These are phyloP conservation scores for Camillea tinctor DNA, from an alignment of 2,329 filamentous ascomycete genomes.

Conservation along the genomic window DNA sequence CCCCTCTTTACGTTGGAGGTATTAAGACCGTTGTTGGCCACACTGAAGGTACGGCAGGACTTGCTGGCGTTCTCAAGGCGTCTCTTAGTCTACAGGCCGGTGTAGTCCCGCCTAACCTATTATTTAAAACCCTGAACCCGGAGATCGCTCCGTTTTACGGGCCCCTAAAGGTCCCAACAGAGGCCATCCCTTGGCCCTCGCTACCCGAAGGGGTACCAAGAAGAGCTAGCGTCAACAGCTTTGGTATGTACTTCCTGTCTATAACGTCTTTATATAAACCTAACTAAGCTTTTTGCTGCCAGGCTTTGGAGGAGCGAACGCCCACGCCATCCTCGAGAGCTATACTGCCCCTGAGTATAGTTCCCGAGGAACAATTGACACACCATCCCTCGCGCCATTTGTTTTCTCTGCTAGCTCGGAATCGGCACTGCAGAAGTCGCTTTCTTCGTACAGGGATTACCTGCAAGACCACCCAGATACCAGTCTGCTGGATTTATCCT, in stretches of 20 bases:
- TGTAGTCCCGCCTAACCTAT: slow-evolving; percentile 11
- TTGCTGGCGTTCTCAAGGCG: slow-evolving; percentile 20
- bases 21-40: slow-evolving; percentile 24
- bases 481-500: too few relatives aligned
- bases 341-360: too few relatives aligned
- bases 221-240: slow-evolving; percentile 16
- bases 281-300: too few relatives aligned
- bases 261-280: too few relatives aligned
- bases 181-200: slow-evolving; percentile 14
- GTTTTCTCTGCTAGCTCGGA: too few relatives aligned
- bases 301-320: slow-evolving; percentile 21
- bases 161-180: slow-evolving; percentile 18
- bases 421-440: too few relatives aligned
- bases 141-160: slow-evolving; percentile 22
- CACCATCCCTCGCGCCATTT: too few relatives aligned
- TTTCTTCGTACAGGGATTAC: too few relatives aligned
- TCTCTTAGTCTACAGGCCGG: slow-evolving; percentile 12
- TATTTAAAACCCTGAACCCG: slow-evolving; percentile 14
- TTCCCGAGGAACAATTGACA: too few relatives aligned
- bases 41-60: slow-evolving; percentile 15
- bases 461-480: too few relatives aligned
- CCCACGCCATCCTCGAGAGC: slow-evolving; percentile 16
- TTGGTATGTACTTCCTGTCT: slow-evolving; percentile 7
- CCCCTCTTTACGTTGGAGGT: slow-evolving; percentile 18
- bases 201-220: too few relatives aligned